phyloP scores from a whole-genome alignment of 148 eudicot genomes.

The Rhododendron williamsianum region DNA sequence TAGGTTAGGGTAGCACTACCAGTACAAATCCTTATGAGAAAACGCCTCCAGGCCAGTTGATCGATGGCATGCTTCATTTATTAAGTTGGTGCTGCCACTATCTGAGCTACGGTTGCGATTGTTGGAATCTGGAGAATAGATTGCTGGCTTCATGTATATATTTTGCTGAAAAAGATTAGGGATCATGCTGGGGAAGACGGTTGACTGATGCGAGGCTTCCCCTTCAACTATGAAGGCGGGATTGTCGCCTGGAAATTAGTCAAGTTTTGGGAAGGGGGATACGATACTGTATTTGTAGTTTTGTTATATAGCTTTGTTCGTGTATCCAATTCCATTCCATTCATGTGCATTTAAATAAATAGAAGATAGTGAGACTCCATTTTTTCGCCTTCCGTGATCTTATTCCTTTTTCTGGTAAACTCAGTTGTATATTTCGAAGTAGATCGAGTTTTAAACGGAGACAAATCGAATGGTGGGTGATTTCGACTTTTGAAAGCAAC shows the following conservation, averaged over 20 bases:
- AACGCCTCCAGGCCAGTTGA: neutral
- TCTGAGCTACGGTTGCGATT: neutral
- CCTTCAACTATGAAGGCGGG: neutral
- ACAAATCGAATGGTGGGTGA: neutral
- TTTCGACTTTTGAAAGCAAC: neutral
- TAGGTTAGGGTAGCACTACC: slow-evolving; percentile 12
- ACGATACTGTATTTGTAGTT: neutral
- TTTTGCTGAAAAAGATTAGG: neutral
- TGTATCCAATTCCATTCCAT: neutral
- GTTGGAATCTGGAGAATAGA: neutral
- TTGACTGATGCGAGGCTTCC: neutral
- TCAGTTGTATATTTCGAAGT: neutral
- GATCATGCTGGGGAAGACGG: neutral
- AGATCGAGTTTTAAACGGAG: neutral
- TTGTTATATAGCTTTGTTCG: neutral
- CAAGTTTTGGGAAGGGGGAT: neutral
- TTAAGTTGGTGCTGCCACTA: neutral
- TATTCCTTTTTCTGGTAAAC: neutral
- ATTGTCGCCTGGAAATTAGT: neutral
- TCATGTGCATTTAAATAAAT: neutral
- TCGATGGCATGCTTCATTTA: neutral
- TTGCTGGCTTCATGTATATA: neutral
- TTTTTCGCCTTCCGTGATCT: neutral
- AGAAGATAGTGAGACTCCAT: neutral
- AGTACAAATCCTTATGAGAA: neutral